These are phyloP conservation scores for Pichia insulana DNA, from an alignment of 805 yeast genomes.

Conservation along the genomic window DNA sequence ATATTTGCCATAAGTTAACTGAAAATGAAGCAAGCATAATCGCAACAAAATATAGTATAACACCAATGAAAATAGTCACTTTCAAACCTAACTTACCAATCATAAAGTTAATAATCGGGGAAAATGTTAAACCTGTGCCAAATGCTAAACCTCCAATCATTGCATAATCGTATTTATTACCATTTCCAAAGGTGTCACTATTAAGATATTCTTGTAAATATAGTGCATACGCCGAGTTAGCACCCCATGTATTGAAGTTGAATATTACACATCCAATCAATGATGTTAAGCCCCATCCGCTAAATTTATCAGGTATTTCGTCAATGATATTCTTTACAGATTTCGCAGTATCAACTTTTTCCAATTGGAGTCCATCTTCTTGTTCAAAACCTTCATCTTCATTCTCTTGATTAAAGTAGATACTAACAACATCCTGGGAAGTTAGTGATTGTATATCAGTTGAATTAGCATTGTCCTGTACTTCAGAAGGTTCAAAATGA, in stretches of 20 bases:
- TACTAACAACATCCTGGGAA: too few species aligned
- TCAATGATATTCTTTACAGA: conserved; percentile 7
- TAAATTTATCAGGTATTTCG: conserved; percentile 53
- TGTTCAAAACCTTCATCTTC: not conserved
- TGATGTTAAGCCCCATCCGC: conserved; percentile 50
- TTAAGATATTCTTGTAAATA: conserved; percentile 50
- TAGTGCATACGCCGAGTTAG: conserved; percentile 58
- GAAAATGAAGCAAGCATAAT: conserved; percentile 54
- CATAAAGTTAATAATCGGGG: conserved; percentile 39
- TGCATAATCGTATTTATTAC: conserved; percentile 51
- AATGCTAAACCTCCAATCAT: conserved; percentile 61
- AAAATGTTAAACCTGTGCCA: conserved; percentile 41
- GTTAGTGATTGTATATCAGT: too few species aligned
- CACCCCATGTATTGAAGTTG: conserved; percentile 65
- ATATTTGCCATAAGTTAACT: conserved; percentile 54
- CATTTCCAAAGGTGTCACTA: conserved; percentile 43
- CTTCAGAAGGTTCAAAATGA: too few species aligned
- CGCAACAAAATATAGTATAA: conserved; percentile 42
- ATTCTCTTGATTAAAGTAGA: not conserved
- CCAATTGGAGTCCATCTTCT: conserved; percentile 1
- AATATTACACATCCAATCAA: conserved; percentile 41
- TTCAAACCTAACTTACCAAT: conserved; percentile 37
- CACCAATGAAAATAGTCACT: conserved; percentile 38
- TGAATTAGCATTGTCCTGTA: too few species aligned
- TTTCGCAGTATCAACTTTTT: conserved; percentile 4